Evolutionary conservation across 2,329 filamentous ascomycete genomes (phyloP), one percentile per base, ranked within the genome.

Genomic region (Balansia obtecta): DNA sequence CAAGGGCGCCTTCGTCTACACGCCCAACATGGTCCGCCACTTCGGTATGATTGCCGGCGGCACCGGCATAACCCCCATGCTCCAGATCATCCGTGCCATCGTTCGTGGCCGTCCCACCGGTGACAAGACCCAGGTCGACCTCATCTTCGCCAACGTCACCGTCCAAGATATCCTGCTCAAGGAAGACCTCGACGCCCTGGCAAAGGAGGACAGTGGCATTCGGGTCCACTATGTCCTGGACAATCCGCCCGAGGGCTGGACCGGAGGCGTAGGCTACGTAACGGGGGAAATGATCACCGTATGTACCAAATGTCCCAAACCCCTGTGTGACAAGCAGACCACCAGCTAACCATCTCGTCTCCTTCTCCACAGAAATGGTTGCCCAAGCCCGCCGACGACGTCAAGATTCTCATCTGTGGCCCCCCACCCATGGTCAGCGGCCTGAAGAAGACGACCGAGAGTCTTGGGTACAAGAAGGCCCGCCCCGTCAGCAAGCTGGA

Each of bases 1-100:
- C 69, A 97, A 97, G 79, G 93, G 93, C 60, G 91, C 91, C 60
- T 96, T 98, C 77, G 87, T 95, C 55, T 98, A 98, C 74, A 88
- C 85, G 16, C 89, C 91, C 60, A 96, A 96, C 76, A 91, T 98
- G 86, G 88, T 91, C 60, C 84, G 87, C 57, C 87, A 87, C 70
- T 95, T 98, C 59, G 93, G 90, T 65, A 98, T 98, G 93, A 88
- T 98, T 65, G 89, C 93, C 56, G 93, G 93, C 58, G 93, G 93
- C 57, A 97, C 93, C 34, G 93, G 93, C 60, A 97, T 98, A 68
- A 97, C 93, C 10, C 93, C 93, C 54, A 98, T 98, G 93, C 79
- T 97, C 56, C 93, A 98, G 74, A 82, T 98, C 61, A 83, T 95
- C 66, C 86, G 89, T 62, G 93, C 91, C 52, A 89, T 97, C 60